Evolutionary conservation across 306 rosid species (phyloP).

Genomic region (Dalbergia cochinchinensis): DNA sequence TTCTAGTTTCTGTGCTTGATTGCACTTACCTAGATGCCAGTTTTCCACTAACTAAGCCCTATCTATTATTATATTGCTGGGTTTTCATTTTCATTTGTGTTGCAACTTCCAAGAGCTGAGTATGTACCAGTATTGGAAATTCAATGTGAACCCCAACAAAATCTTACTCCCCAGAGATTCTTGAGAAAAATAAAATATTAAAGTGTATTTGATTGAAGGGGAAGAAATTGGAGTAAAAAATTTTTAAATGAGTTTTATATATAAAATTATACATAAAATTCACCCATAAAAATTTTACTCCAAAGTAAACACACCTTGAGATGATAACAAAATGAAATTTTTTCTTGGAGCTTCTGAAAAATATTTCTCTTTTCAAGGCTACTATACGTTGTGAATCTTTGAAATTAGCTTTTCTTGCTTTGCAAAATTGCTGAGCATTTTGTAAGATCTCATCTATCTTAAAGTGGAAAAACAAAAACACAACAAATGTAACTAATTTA

Average conservation of each 20-base stretch:
- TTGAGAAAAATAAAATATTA: constrained; percentile 2
- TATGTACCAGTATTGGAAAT: no score
- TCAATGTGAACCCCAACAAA: background rate
- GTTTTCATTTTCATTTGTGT: background rate
- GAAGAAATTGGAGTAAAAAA: no score
- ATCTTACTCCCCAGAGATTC: background rate
- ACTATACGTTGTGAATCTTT: no score
- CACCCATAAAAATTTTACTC: no score
- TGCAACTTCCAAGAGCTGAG: background rate
- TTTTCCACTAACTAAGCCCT: background rate
- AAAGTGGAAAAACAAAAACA: background rate
- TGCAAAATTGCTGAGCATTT: background rate
- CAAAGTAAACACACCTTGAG: background rate
- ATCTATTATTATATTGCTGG: background rate
- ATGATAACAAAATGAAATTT: background rate
- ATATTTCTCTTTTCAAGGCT: no score
- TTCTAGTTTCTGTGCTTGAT: no score
- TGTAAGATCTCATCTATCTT: background rate
- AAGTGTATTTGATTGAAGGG: no score
- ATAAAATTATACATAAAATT: no score
- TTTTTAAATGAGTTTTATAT: no score
- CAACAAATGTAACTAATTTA: background rate
- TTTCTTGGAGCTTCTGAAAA: constrained; percentile 11
- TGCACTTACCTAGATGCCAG: background rate
- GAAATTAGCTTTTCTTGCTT: background rate